Base-by-base conservation (phyloP, 2,329 filamentous ascomycete species). In the Beauveria scarabaeidicola region DNA sequence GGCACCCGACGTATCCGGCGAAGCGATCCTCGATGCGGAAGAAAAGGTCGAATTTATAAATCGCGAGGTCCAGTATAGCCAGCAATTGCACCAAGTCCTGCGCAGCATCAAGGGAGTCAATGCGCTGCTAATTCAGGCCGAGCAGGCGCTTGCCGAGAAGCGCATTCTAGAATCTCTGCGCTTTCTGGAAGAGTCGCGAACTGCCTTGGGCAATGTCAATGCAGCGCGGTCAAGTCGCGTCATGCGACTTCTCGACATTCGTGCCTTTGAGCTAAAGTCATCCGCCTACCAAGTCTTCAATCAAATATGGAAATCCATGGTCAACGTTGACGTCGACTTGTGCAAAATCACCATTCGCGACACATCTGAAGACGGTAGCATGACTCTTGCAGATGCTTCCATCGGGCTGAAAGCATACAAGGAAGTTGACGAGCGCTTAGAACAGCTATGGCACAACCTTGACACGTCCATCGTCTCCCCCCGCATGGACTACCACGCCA, bases 251-350 rank as follows among this genome's bases (percentile, higher is more conserved):
- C 74, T 96, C 4, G 80, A 86, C 62, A 72, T 83, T 48, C 82
- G 87, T 63, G 81, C 83, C 2, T 83, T 84, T 27, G 83, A 86
- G 66, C 75, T 96, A 60, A 86, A 86, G 63, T 79, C 81, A 2
- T 78, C 82, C 21, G 81, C 94, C 23, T 81, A 85, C 60, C 82
- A 87, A 44, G 82, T 83, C 9, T 80, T 94, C 43, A 81, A 83
- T 47, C 77, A 79, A 58, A 80, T 86, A n/a, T 97, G 91, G 90
- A 81, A 82, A 61, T 76, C 79, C 0, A 75, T 93, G 47, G 75
- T 96, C 13, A 73, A 78, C 1, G 73, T 91, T 19, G 83, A 93
- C 66, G 71, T 77, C 1, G 75, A 81, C 23, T 72, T 76, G 9
- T 75, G 77, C 9, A 78, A 73, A 50, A 73, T 94, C 8, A 79